Evolutionary conservation across 495 filamentous ascomycete species (phyloP), one percentile per base, ranked within the genome.

Genomic region (Amorphotheca resinae): DNA sequence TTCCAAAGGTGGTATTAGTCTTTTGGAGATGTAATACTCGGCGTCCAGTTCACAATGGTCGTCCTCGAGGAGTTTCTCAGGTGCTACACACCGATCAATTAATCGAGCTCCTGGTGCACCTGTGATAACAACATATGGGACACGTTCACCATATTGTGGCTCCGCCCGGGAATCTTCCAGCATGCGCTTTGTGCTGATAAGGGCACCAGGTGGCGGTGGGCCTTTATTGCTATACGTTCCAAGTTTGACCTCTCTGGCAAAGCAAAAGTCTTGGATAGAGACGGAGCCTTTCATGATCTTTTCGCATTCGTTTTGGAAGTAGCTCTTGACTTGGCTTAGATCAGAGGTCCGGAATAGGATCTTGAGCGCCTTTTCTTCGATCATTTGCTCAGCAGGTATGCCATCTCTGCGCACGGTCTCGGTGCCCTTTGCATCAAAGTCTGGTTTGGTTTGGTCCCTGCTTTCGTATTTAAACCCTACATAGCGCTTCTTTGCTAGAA

Each of bases 391-490:
- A 0, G 89, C 91, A 0, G 88, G 87, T 2, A 86, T 95, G 34
- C 91, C 91, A 61, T 98, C 91, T 41, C 91, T 75, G 7, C 91
- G 75, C 20, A 98, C 88, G 0, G 93, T 96, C 66, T 98, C 91
- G 45, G 95, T 96, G 22, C 91, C 91, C 57, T 98, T 98, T 33
- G 93, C 91, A 56, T 98, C 91, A 49, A 98, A 96, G 15, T 93
- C 86, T 16, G 91, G 93, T 48, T 83, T 77, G 15, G 59, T 66
- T 57, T 98, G 89, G 14, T 72, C 63, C 20, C 72, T 75, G 47
- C 71, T 74, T 56, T 98, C 91, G 62, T 93, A 98, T 57, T 93
- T 95, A 68, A 93, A 95, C 17, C 91, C 91, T 26, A 95, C 93
- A 55, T 98, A 98, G 28, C 91, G 83, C 61, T 98, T 98, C 66